Percentiles rank a stretch among this genome's conserved stretches.
phyloP scores from a whole-genome alignment of 257 asterid genomes.

The Salvia hispanica region DNA sequence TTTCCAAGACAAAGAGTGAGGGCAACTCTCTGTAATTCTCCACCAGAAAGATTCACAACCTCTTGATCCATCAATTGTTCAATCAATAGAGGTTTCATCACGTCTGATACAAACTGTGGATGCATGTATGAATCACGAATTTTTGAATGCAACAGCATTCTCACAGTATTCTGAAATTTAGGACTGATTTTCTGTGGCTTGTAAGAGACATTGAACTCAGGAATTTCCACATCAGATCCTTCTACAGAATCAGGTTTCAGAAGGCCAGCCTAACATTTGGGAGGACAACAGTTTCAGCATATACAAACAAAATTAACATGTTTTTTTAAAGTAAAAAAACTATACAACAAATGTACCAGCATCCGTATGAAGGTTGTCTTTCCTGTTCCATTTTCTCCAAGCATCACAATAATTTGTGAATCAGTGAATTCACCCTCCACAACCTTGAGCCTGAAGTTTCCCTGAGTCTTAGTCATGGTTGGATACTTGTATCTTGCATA shows the following conservation, averaged over 20 bases:
- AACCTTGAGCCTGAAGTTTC: slow-evolving; percentile 88
- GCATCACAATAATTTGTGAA: slow-evolving; percentile 98
- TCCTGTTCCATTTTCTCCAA: slow-evolving; percentile 99
- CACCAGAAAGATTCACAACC: slow-evolving; percentile 97
- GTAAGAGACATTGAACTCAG: slow-evolving; percentile 94
- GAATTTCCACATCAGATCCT: slow-evolving; percentile 80
- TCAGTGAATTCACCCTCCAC: slow-evolving; percentile 97
- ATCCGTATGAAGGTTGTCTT: slow-evolving; percentile 94
- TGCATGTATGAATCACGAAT: slow-evolving; percentile 88
- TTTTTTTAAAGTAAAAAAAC: neutral
- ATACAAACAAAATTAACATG: slow-evolving; percentile 14
- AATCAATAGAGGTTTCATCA: slow-evolving; percentile 96
- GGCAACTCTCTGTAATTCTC: slow-evolving; percentile 98
- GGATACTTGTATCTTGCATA: slow-evolving; percentile 91
- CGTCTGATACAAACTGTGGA: slow-evolving; percentile 94
- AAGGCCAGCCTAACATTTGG: slow-evolving; percentile 76
- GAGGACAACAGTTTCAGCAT: slow-evolving; percentile 7
- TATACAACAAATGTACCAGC: slow-evolving; percentile 60
- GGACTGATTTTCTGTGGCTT: slow-evolving; percentile 98
- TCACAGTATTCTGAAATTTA: slow-evolving; percentile 63
- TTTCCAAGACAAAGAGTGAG: slow-evolving; percentile 92
- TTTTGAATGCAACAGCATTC: slow-evolving; percentile 75
- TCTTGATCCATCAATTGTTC: slow-evolving; percentile 99
- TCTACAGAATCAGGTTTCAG: slow-evolving; percentile 82
- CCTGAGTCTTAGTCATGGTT: slow-evolving; percentile 92